Percentiles rank a stretch among this genome's conserved stretches.
These are phyloP conservation scores for Zea luxurians DNA, from an alignment of 176 grass and related monocot species.

Conservation along the genomic window DNA sequence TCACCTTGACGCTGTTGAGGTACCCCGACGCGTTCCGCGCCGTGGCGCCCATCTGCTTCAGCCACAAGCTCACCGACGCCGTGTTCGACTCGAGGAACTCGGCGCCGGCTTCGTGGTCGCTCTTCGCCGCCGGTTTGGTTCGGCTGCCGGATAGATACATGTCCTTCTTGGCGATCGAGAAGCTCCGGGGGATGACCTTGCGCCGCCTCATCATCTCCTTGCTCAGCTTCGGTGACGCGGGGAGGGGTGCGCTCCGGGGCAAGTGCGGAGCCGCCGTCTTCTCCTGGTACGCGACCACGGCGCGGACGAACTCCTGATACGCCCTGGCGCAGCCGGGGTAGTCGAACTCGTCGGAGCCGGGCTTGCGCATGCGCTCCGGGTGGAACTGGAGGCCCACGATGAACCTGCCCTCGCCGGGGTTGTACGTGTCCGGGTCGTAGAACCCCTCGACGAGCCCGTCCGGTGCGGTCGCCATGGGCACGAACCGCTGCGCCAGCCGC, in stretches of 20 bases:
- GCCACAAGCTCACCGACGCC: constrained; percentile 56
- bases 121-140: neutral
- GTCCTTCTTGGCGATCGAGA: constrained; percentile 83
- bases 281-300: constrained; percentile 63
- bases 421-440: constrained; percentile 78
- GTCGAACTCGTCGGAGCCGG: constrained; percentile 74
- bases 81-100: constrained; percentile 81
- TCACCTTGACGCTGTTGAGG: constrained; percentile 59
- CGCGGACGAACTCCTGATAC: constrained; percentile 88
- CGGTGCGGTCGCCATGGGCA: constrained; percentile 70
- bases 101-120: constrained; percentile 61
- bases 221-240: constrained; percentile 38
- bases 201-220: constrained; percentile 60
- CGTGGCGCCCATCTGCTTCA: constrained; percentile 97
- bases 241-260: neutral
- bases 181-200: constrained; percentile 59
- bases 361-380: constrained; percentile 79
- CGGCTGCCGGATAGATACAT: constrained; percentile 40
- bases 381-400: constrained; percentile 91
- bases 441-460: constrained; percentile 80
- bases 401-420: constrained; percentile 78
- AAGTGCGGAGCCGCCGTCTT: constrained; percentile 23
- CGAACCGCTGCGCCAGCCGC: constrained; percentile 62
- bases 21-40: constrained; percentile 87
- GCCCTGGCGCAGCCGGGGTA: constrained; percentile 71